Evolutionary conservation across 192 early-diverging fungal genomes (phyloP).

Genomic region (Coemansia sp.): DNA sequence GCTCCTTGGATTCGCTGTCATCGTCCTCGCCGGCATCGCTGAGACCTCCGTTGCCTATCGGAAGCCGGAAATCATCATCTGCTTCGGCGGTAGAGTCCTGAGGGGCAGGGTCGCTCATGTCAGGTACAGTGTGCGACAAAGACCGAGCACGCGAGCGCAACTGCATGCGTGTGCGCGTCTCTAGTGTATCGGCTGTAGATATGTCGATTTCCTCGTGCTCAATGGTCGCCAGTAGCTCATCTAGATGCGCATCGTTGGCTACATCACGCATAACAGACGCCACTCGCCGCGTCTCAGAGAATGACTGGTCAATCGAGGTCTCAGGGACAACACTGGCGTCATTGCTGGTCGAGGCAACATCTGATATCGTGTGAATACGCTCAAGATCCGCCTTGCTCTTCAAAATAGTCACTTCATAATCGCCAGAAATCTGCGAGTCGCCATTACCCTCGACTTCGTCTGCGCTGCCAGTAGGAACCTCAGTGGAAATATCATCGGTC

Average conservation of each 20-base stretch:
- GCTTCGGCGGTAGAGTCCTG: no score
- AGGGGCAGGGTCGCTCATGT: no score
- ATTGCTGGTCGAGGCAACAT: background rate
- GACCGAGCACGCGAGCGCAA: no score
- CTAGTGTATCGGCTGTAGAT: no score
- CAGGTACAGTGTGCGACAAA: no score
- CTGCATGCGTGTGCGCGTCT: no score
- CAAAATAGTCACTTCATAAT: constrained; percentile 35
- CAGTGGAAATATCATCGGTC: background rate
- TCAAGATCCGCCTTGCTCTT: constrained; percentile 1
- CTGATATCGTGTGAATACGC: background rate
- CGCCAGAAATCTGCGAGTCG: constrained; percentile 5
- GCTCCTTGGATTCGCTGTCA: constrained; percentile 10
- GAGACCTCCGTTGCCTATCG: background rate
- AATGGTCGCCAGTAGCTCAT: no score
- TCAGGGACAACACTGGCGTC: background rate
- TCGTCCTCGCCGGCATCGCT: constrained; percentile 4
- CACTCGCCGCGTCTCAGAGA: no score
- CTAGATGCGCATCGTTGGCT: no score
- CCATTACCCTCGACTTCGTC: background rate
- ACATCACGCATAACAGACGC: no score
- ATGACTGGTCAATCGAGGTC: constrained; percentile 5
- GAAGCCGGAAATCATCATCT: background rate
- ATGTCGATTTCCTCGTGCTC: no score
- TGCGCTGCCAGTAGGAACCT: background rate